Evolutionary conservation across 179 eudicot genomes (phyloP).

Genomic region (Drosera spatulata): DNA sequence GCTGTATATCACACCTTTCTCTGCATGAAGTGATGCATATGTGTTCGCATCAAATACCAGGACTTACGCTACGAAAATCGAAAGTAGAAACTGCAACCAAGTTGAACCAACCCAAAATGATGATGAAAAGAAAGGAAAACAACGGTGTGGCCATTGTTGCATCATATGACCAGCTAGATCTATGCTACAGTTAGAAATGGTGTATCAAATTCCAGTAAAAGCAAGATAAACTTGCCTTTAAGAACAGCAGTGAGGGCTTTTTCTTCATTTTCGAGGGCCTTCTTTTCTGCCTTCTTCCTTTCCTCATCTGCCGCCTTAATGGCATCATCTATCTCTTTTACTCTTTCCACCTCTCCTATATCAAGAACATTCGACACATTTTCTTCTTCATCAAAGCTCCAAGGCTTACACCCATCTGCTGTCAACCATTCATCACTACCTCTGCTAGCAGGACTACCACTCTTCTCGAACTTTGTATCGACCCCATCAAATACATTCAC

Average conservation of each 20-base stretch:
- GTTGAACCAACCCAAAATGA: too few species aligned
- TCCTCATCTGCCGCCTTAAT: conserved; percentile 10
- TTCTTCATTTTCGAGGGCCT: conserved; percentile 49
- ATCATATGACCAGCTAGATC: too few species aligned
- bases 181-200: too few species aligned
- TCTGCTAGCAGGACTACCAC: conserved; percentile 1
- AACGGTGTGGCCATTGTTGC: too few species aligned
- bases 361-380: conserved; percentile 36
- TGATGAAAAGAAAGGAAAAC: too few species aligned
- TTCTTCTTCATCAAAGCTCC: conserved; percentile 35
- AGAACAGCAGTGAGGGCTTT: conserved; percentile 34
- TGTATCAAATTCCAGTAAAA: too few species aligned
- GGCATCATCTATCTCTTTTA: conserved; percentile 2
- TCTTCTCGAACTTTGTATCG: conserved; percentile 5
- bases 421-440: conserved; percentile 14
- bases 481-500: conserved; percentile 21
- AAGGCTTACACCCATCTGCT: conserved; percentile 23
- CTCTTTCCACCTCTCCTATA: conserved; percentile 12
- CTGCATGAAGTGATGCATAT: too few species aligned
- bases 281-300: conserved; percentile 21
- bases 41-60: too few species aligned
- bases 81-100: too few species aligned
- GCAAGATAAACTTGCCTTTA: conserved; percentile 27
- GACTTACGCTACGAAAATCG: too few species aligned
- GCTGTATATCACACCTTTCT: too few species aligned